Conservation (phyloP, 805 yeast genomes). For the Saccharomycopsis sp. region DNA sequence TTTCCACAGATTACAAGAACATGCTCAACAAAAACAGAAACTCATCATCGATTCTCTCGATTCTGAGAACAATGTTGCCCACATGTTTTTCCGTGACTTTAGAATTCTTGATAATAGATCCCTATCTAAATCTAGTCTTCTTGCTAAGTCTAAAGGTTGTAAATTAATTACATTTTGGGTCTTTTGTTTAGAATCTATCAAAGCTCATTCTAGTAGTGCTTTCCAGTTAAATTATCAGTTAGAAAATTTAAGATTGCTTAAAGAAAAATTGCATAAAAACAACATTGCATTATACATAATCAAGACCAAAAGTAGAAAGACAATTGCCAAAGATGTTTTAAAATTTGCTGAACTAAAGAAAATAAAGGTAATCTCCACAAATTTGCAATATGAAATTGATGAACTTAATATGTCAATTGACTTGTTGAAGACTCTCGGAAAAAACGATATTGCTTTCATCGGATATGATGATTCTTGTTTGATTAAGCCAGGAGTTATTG, state of each 20-base stretch:
- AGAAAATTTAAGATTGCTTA: neutral
- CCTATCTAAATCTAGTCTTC: conserved; percentile 1
- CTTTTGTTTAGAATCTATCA: conserved; percentile 5
- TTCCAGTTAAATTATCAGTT: conserved; percentile 5
- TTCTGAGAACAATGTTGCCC: conserved; percentile 2
- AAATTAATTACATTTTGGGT: conserved; percentile 5
- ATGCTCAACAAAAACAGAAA: too few relatives aligned
- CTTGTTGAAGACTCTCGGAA: conserved; percentile 17
- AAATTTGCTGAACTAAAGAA: conserved; percentile 17
- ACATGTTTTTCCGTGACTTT: conserved; percentile 6
- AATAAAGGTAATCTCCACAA: conserved; percentile 26
- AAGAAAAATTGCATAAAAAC: conserved; percentile 3
- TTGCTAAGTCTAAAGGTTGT: neutral
- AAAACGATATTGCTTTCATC: conserved; percentile 21
- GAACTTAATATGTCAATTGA: conserved; percentile 25
- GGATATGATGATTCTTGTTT: conserved; percentile 32
- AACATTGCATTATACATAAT: conserved; percentile 4
- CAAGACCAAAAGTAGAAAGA: conserved; percentile 3
- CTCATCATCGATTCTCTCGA: too few relatives aligned
- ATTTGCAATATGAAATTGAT: conserved; percentile 35
- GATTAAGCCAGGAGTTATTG: conserved; percentile 30
- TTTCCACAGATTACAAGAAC: neutral
- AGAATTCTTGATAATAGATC: conserved; percentile 4
- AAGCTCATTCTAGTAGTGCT: conserved; percentile 6
- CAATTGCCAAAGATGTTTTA: neutral